Percentiles rank a stretch among this genome's conserved stretches.
phyloP scores from a whole-genome alignment of 2,329 filamentous ascomycete genomes.

The Apiospora koreana region DNA sequence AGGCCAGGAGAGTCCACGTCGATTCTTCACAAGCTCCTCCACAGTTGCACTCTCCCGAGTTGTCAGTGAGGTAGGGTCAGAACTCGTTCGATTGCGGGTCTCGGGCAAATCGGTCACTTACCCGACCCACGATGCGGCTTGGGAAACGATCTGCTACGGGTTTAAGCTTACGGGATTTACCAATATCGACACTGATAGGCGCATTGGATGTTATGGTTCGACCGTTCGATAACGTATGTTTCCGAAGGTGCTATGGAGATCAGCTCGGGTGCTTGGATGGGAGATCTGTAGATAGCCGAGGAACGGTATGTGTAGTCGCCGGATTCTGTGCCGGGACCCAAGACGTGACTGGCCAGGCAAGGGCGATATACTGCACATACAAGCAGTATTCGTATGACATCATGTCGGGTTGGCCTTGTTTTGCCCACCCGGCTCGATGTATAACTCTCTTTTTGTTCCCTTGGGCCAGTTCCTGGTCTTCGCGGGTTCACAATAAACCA shows the following conservation, averaged over 20 bases:
- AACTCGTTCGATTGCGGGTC: background rate
- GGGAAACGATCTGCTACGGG: background rate
- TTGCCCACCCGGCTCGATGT: background rate
- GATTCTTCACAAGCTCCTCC: background rate
- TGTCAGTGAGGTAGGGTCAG: background rate
- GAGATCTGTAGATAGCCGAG: constrained; percentile 5
- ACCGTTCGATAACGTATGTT: constrained; percentile 2
- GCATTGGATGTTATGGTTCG: background rate
- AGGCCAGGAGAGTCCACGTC: background rate
- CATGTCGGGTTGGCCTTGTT: background rate
- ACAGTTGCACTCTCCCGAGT: background rate
- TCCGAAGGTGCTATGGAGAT: background rate
- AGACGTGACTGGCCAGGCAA: background rate
- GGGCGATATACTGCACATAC: background rate
- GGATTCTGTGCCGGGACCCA: background rate
- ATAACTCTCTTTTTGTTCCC: too few species aligned
- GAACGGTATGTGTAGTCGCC: background rate
- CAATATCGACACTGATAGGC: background rate
- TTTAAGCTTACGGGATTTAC: background rate
- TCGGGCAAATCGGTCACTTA: background rate
- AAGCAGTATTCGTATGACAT: background rate
- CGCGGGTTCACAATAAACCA: background rate
- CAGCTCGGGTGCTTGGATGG: background rate
- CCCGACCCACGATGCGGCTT: background rate
- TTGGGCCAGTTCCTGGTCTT: background rate